These are phyloP conservation scores for Fusarium duplospermum DNA, from an alignment of 2,329 filamentous ascomycete species.

Conservation along the genomic window DNA sequence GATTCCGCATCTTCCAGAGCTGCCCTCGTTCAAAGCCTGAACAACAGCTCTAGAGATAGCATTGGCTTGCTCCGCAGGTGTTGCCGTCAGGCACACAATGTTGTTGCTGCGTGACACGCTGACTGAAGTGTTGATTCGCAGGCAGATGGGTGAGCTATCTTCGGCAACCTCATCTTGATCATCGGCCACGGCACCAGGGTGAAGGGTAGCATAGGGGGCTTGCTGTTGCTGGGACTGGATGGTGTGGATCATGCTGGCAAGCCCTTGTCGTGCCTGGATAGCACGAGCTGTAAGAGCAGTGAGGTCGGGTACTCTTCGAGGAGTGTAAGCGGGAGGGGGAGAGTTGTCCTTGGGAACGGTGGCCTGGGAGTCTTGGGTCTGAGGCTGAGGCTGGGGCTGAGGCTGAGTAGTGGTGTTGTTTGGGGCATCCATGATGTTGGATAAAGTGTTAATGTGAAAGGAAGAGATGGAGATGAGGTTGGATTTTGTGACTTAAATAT, in stretches of 20 bases:
- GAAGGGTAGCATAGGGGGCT: slow-evolving; percentile 10
- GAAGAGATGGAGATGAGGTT: background rate
- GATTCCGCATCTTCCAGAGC: slow-evolving; percentile 52
- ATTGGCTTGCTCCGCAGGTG: slow-evolving; percentile 54
- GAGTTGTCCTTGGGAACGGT: slow-evolving; percentile 38
- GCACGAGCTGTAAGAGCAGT: slow-evolving; percentile 28
- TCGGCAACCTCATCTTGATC: slow-evolving; percentile 38
- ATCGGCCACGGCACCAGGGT: slow-evolving; percentile 11
- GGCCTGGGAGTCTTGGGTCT: slow-evolving; percentile 23
- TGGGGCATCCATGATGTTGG: slow-evolving; percentile 28
- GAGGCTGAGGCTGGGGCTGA: background rate
- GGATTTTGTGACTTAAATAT: background rate
- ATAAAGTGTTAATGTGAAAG: background rate
- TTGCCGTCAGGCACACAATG: slow-evolving; percentile 56
- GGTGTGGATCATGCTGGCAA: slow-evolving; percentile 14
- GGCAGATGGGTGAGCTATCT: slow-evolving; percentile 53
- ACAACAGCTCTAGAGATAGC: slow-evolving; percentile 59
- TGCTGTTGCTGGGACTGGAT: slow-evolving; percentile 13
- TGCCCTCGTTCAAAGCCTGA: slow-evolving; percentile 56
- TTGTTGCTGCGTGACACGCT: slow-evolving; percentile 61
- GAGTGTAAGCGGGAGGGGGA: slow-evolving; percentile 49
- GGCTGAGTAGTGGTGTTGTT: slow-evolving; percentile 13
- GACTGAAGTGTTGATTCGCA: slow-evolving; percentile 62
- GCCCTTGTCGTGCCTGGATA: slow-evolving; percentile 24
- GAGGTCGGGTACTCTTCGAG: slow-evolving; percentile 31